A percentile compares a stretch with the other conserved stretches of the same genome.
phyloP scores from a whole-genome alignment of 306 rosid genomes.

The Lathyrus aphaca region DNA sequence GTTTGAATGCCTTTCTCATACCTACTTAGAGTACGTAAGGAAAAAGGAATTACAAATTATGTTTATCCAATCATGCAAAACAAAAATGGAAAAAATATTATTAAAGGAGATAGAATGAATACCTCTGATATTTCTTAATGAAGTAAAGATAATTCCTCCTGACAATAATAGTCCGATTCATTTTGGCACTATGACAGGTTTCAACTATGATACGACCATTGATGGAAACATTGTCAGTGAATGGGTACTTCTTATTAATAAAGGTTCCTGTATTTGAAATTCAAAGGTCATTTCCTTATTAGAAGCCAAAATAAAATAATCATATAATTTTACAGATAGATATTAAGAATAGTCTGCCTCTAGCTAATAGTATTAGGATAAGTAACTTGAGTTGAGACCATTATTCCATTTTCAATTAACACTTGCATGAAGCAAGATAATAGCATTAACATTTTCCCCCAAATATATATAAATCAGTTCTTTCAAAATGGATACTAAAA shows the following conservation, averaged over 20 bases:
- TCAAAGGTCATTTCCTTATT: not conserved
- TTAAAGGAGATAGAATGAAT: not conserved
- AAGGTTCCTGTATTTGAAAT: conserved; percentile 50
- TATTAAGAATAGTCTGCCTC: not conserved
- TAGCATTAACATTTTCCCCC: not conserved
- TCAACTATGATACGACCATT: conserved; percentile 74
- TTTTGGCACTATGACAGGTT: conserved; percentile 87
- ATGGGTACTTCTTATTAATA: conserved; percentile 78
- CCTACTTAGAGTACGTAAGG: conserved; percentile 36
- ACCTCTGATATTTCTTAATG: conserved; percentile 82
- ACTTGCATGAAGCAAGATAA: not conserved
- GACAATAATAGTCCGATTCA: conserved; percentile 72
- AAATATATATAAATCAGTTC: not conserved
- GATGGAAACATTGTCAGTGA: conserved; percentile 68
- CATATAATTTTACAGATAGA: not conserved
- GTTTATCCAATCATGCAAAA: not conserved
- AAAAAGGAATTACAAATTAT: not conserved
- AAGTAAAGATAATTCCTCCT: conserved; percentile 78
- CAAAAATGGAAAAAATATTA: not conserved
- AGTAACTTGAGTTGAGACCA: not conserved
- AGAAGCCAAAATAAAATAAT: not conserved
- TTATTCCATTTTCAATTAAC: not conserved
- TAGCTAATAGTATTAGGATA: no score
- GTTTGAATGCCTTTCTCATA: conserved; percentile 87
- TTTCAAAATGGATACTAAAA: not conserved